Evolutionary conservation across 2,329 filamentous ascomycete genomes (phyloP).

Genomic region (Neopestalotiopsis rosae): DNA sequence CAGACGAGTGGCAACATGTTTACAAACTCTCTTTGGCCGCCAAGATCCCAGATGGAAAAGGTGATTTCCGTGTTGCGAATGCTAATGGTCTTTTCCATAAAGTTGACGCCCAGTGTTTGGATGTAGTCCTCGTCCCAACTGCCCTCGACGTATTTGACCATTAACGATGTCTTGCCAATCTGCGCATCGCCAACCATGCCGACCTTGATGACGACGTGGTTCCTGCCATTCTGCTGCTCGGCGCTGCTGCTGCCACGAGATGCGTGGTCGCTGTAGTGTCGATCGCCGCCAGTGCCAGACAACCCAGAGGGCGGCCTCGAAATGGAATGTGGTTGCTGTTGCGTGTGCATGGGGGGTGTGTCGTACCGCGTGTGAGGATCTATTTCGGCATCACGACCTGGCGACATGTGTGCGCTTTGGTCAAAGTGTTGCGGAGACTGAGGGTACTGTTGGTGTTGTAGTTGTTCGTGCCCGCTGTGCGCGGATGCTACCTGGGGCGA

Average conservation of each 20-base stretch:
- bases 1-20: constrained; percentile 99
- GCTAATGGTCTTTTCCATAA: constrained; percentile 99
- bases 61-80: constrained; percentile 99
- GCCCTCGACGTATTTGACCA: constrained; percentile 99
- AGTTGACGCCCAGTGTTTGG: constrained; percentile 97
- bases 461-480: not conserved
- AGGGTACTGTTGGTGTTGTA: constrained; percentile 33
- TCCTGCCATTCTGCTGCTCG: constrained; percentile 56
- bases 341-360: constrained; percentile 51
- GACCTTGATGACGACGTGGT: constrained; percentile 95
- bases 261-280: constrained; percentile 51
- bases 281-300: constrained; percentile 47
- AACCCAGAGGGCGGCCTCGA: constrained; percentile 63
- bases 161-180: constrained; percentile 97
- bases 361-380: constrained; percentile 51
- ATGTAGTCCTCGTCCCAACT: constrained; percentile 99
- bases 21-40: constrained; percentile 97
- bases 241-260: constrained; percentile 45
- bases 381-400: constrained; percentile 34
- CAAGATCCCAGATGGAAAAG: constrained; percentile 98
- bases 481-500: constrained; percentile 44
- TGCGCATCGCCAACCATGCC: constrained; percentile 99
- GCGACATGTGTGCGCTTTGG: constrained; percentile 41
- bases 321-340: constrained; percentile 45
- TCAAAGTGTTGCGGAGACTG: constrained; percentile 53